Evolutionary conservation across 345 rosid genomes (phyloP).

Genomic region (Lepidium africanum): DNA sequence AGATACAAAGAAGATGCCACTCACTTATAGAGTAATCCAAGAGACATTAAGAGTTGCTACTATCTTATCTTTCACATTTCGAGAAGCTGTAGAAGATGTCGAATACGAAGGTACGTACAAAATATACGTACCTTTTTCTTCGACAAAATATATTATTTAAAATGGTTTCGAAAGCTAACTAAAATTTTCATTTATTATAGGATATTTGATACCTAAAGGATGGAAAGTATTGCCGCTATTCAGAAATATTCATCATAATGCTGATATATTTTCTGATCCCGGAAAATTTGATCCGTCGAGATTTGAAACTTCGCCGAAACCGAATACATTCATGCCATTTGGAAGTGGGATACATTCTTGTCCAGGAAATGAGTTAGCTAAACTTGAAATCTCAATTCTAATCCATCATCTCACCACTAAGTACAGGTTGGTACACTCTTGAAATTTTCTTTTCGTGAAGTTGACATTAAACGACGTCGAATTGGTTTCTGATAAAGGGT

Average conservation of each 20-base stretch:
- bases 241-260: constrained; percentile 79
- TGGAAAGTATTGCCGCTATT: constrained; percentile 92
- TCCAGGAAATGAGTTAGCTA: constrained; percentile 87
- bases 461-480: background rate
- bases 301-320: constrained; percentile 68
- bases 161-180: too few species aligned
- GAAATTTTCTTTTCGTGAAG: background rate
- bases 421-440: constrained; percentile 56
- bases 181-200: constrained; percentile 22
- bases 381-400: constrained; percentile 62
- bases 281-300: constrained; percentile 75
- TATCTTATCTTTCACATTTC: constrained; percentile 74
- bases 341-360: constrained; percentile 85
- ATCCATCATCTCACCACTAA: constrained; percentile 85
- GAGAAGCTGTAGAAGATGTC: constrained; percentile 91
- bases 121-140: too few species aligned
- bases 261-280: constrained; percentile 61
- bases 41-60: constrained; percentile 83
- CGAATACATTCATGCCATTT: constrained; percentile 91
- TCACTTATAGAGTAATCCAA: constrained; percentile 67
- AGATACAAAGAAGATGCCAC: constrained; percentile 74
- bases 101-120: constrained; percentile 61
- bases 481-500: constrained; percentile 31
- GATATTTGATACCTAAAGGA: constrained; percentile 84
- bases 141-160: too few species aligned